Conservation (phyloP, 257 asterid genomes). For the Striga asiatica region DNA sequence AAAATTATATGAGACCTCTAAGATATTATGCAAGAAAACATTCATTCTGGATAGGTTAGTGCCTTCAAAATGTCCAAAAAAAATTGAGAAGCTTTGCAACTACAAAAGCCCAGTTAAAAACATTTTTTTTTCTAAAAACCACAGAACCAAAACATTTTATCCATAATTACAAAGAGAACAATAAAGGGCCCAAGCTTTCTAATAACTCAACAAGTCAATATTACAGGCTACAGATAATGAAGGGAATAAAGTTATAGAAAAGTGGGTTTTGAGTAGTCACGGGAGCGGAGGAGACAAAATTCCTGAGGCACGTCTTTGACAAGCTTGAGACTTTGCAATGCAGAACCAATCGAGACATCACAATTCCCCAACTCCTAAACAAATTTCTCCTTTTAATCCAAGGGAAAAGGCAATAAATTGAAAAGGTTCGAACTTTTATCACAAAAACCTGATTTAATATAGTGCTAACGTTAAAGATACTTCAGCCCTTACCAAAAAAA, state of each 20-base stretch:
- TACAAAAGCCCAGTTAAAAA: background rate
- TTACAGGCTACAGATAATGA: background rate
- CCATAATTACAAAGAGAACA: background rate
- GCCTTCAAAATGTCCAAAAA: background rate
- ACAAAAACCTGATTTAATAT: background rate
- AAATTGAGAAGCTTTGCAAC: background rate
- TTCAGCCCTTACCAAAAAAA: slow-evolving; percentile 12
- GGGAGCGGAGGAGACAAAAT: slow-evolving; percentile 65
- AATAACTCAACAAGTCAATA: background rate
- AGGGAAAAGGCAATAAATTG: slow-evolving; percentile 1
- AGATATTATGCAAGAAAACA: background rate
- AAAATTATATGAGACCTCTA: background rate
- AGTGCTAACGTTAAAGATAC: background rate
- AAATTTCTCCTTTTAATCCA: slow-evolving; percentile 5
- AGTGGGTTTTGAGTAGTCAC: slow-evolving; percentile 44
- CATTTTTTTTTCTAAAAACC: too few species aligned
- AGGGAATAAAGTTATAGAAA: background rate
- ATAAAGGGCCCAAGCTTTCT: too few species aligned
- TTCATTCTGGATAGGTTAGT: too few species aligned
- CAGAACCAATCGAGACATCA: slow-evolving; percentile 80
- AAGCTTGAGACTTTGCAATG: slow-evolving; percentile 69
- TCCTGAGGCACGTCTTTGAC: slow-evolving; percentile 75
- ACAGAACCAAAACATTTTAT: background rate
- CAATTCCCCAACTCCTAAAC: slow-evolving; percentile 25
- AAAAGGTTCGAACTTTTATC: slow-evolving; percentile 1